Conservation (phyloP, 441 rosid species). For the Erodium trifolium region DNA sequence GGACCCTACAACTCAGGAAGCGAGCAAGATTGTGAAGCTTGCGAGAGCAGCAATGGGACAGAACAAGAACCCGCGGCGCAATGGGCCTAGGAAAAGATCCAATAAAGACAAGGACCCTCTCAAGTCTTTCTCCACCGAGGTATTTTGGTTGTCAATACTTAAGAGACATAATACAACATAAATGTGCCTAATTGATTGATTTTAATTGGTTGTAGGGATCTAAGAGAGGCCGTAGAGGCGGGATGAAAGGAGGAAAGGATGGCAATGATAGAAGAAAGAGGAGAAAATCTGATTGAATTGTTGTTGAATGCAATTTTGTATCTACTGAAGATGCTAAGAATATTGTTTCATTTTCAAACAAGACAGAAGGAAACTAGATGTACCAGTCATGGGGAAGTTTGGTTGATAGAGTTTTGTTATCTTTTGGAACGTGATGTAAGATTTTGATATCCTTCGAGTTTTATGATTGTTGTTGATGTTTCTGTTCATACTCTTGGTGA, state of each 20-base stretch:
- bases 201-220: background rate
- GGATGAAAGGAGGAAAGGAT: background rate
- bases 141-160: constrained; percentile 15
- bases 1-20: constrained; percentile 69
- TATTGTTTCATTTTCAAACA: too few species aligned
- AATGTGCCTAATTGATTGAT: background rate
- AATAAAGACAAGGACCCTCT: constrained; percentile 59
- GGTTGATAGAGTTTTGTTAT: too few species aligned
- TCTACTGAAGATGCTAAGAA: too few species aligned
- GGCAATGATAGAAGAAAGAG: constrained; percentile 7
- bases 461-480: too few species aligned
- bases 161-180: background rate
- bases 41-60: constrained; percentile 81
- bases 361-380: too few species aligned
- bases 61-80: constrained; percentile 30
- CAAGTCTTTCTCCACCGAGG: constrained; percentile 61
- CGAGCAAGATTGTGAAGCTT: constrained; percentile 78
- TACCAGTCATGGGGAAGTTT: too few species aligned
- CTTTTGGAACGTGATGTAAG: too few species aligned
- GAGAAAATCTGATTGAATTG: background rate
- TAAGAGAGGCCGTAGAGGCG: constrained; percentile 3
- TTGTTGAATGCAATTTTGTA: too few species aligned
- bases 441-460: too few species aligned
- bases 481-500: too few species aligned
- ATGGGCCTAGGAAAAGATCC: constrained; percentile 38